Conservation (phyloP, 2,329 filamentous ascomycete genomes). For the Verticillium albo-atrum region DNA sequence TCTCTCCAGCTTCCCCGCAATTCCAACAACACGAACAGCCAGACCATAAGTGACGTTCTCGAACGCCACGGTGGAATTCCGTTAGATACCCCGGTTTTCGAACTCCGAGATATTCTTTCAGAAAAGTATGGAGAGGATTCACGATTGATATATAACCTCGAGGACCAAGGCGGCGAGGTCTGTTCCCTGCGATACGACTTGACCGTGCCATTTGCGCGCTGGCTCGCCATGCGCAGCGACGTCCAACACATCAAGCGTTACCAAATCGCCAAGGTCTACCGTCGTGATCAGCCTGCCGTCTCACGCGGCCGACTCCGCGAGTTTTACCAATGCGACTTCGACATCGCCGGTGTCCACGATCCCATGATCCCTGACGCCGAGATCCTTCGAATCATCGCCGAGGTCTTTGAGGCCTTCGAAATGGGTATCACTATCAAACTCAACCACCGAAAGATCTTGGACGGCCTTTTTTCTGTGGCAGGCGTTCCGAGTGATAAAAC, state of each 20-base stretch:
- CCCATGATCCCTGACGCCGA: slow-evolving; percentile 90
- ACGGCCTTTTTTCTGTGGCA: slow-evolving; percentile 85
- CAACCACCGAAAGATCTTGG: slow-evolving; percentile 90
- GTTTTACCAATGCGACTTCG: slow-evolving; percentile 96
- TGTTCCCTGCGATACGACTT: slow-evolving; percentile 71
- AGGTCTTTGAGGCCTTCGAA: slow-evolving; percentile 77
- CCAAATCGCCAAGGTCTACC: slow-evolving; percentile 82
- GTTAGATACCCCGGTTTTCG: slow-evolving; percentile 80
- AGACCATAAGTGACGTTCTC: slow-evolving; percentile 63
- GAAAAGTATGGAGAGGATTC: slow-evolving; percentile 48
- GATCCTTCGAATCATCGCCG: slow-evolving; percentile 74
- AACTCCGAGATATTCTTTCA: slow-evolving; percentile 78
- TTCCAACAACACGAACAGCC: slow-evolving; percentile 23
- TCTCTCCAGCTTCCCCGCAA: slow-evolving; percentile 31
- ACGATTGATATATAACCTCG: slow-evolving; percentile 67
- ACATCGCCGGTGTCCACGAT: slow-evolving; percentile 83
- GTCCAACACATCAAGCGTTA: slow-evolving; percentile 86
- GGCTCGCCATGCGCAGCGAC: slow-evolving; percentile 83
- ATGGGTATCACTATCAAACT: slow-evolving; percentile 80
- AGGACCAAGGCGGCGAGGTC: slow-evolving; percentile 74
- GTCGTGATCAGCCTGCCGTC: slow-evolving; percentile 22
- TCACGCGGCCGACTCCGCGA: slow-evolving; percentile 77
- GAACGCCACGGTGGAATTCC: slow-evolving; percentile 77
- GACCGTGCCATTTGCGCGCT: slow-evolving; percentile 85
- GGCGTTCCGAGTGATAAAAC: slow-evolving; percentile 87